A percentile compares a stretch with the other conserved stretches of the same genome.
Conservation (phyloP, 164 flowering plant species). For the Paratinospora sagittata region DNA sequence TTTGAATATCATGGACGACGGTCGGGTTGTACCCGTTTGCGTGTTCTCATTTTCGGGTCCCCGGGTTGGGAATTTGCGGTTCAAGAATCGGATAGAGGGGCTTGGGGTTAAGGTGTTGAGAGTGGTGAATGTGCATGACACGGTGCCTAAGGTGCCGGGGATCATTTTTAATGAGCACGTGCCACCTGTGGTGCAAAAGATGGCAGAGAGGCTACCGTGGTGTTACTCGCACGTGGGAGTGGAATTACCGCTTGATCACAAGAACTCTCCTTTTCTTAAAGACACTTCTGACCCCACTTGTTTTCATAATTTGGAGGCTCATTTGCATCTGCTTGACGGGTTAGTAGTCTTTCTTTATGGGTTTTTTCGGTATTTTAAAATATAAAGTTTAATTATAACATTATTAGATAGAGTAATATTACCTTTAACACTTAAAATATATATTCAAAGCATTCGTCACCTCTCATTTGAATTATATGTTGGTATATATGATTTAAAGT, state of each 20-base stretch:
- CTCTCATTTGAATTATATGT: too few species aligned
- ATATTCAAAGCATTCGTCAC: too few species aligned
- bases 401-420: too few species aligned
- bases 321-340: constrained; percentile 71
- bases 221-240: constrained; percentile 67
- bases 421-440: too few species aligned
- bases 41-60: constrained; percentile 74
- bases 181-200: constrained; percentile 26
- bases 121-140: constrained; percentile 64
- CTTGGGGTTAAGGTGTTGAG: constrained; percentile 68
- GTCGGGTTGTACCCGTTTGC: constrained; percentile 31
- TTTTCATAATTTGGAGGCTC: constrained; percentile 73
- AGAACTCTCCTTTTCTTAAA: constrained; percentile 59
- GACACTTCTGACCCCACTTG: constrained; percentile 24
- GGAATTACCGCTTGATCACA: constrained; percentile 59
- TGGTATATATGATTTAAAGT: too few species aligned
- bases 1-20: constrained; percentile 25
- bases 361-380: too few species aligned
- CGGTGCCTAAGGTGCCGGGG: constrained; percentile 68
- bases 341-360: too few species aligned
- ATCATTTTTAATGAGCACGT: constrained; percentile 45
- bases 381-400: too few species aligned
- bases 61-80: constrained; percentile 64
- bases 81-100: constrained; percentile 47
- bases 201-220: constrained; percentile 51